These are phyloP conservation scores for Coemansia asiatica DNA, from an alignment of 192 early-diverging fungal genomes.

Conservation along the genomic window DNA sequence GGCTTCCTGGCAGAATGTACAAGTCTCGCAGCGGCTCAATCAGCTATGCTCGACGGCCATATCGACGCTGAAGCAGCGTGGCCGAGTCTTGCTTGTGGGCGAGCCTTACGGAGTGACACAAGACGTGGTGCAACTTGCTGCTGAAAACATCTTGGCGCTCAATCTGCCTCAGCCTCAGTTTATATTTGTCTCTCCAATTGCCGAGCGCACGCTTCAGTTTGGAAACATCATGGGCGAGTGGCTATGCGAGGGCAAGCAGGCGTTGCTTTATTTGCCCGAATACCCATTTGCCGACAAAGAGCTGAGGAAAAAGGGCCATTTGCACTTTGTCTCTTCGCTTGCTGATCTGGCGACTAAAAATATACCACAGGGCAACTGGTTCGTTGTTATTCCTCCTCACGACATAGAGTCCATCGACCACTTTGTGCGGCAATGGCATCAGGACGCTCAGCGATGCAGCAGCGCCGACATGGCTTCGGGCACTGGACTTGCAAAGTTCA, in stretches of 20 bases:
- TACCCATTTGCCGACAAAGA: slow-evolving; percentile 56
- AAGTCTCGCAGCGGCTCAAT: slow-evolving; percentile 30
- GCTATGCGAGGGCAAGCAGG: slow-evolving; percentile 68
- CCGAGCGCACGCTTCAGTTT: slow-evolving; percentile 73
- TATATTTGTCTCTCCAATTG: slow-evolving; percentile 72
- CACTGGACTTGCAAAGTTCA: slow-evolving; percentile 35
- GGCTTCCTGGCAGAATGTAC: slow-evolving; percentile 16
- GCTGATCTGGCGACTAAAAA: slow-evolving; percentile 30
- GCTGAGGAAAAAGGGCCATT: slow-evolving; percentile 47
- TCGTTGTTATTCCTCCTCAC: slow-evolving; percentile 42
- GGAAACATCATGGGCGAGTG: slow-evolving; percentile 87
- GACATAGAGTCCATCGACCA: slow-evolving; percentile 33
- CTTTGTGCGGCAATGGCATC: slow-evolving; percentile 46
- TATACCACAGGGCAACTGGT: slow-evolving; percentile 50
- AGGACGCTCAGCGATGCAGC: slow-evolving; percentile 39
- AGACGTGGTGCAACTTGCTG: slow-evolving; percentile 69
- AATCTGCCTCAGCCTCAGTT: slow-evolving; percentile 66
- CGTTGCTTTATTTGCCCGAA: slow-evolving; percentile 66
- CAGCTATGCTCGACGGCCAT: slow-evolving; percentile 50
- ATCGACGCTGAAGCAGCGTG: slow-evolving; percentile 53
- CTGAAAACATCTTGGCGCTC: slow-evolving; percentile 56
- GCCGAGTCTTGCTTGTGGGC: slow-evolving; percentile 71
- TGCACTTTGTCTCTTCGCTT: slow-evolving; percentile 47
- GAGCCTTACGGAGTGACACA: slow-evolving; percentile 70
- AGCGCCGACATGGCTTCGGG: slow-evolving; percentile 37